Base-by-base conservation (phyloP, 805 yeast genomes). In the Saccharomycopsis fodiens region DNA sequence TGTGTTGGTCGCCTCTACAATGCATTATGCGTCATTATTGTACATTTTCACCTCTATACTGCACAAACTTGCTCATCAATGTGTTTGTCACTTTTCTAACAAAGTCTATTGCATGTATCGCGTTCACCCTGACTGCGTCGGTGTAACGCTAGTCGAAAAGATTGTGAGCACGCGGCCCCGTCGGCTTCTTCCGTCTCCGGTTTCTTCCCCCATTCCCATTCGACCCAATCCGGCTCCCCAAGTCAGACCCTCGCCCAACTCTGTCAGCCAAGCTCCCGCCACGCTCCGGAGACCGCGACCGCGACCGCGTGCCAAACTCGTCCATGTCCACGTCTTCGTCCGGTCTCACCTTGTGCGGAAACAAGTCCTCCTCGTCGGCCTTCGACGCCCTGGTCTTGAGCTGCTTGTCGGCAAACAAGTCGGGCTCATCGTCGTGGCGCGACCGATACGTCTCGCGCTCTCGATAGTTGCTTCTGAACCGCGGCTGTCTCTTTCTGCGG, bases 291-390 rank as follows among this genome's bases (percentile, higher is more conserved):
- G 42, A 22, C 17, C 35, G 20, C 4, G 42, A 36, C 27, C 46
- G 22, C 4, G 44, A 41, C 34, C 44, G 3, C 8, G 42, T 19
- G 5, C 20, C 8, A 10, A 10, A 15, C 8, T 32, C 36, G 15
- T 32, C 36, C 17, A 32, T 32, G 15, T 32, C 36, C 35, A 32
- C 29, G 22, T 42, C 44, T 23, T 30, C 48, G 27, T 39, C 21
- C 31, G 39, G 42, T 25, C 48, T 47, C 13, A 47, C 36, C 7
- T 37, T 35, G 35, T 60, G 53, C 1, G 70, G 69, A 44, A 67
- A 65, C 47, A 67, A 56, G 43, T 68, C 72, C 13, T 61, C 70
- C 37, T 60, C 55, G 4, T 42, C 51, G 27, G 57, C 53, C 12
- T 45, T 50, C 10, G 25, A 25, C 3, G 25, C 27, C 34, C 52